Evolutionary conservation across 2,329 filamentous ascomycete genomes (phyloP).

Genomic region (Monilinia aucupariae): DNA sequence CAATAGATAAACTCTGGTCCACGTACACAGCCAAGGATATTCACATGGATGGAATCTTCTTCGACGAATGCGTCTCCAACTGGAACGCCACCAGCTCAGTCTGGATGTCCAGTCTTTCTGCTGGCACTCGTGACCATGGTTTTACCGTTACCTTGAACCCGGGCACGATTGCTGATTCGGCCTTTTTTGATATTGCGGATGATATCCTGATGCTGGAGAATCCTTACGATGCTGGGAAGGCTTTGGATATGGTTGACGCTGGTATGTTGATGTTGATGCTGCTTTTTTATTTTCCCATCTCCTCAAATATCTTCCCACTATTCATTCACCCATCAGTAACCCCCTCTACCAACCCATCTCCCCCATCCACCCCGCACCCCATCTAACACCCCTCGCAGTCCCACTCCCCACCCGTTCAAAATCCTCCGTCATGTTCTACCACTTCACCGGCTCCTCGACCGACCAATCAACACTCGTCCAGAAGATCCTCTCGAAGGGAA

Average conservation of each 20-base stretch:
- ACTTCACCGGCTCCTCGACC: neutral
- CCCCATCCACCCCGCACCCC: too few species aligned
- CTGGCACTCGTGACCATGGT: neutral
- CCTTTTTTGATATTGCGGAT: neutral
- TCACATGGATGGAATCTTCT: neutral
- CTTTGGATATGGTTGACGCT: neutral
- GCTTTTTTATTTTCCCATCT: too few species aligned
- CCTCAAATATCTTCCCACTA: too few species aligned
- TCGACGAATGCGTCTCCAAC: neutral
- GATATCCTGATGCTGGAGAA: neutral
- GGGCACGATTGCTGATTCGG: neutral
- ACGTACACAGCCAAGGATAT: neutral
- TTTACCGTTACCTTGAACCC: neutral
- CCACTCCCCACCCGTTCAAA: neutral
- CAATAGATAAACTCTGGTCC: constrained; percentile 1
- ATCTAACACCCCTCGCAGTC: too few species aligned
- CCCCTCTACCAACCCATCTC: too few species aligned
- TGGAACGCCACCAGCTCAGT: neutral
- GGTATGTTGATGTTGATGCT: neutral
- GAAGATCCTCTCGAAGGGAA: neutral
- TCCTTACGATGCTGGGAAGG: neutral
- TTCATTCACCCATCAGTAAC: too few species aligned
- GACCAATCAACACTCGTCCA: neutral
- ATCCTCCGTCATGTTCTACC: neutral
- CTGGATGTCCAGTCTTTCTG: neutral